Evolutionary conservation across 768 basidiomycete genomes (phyloP).

Genomic region (Lentinula sp.): DNA sequence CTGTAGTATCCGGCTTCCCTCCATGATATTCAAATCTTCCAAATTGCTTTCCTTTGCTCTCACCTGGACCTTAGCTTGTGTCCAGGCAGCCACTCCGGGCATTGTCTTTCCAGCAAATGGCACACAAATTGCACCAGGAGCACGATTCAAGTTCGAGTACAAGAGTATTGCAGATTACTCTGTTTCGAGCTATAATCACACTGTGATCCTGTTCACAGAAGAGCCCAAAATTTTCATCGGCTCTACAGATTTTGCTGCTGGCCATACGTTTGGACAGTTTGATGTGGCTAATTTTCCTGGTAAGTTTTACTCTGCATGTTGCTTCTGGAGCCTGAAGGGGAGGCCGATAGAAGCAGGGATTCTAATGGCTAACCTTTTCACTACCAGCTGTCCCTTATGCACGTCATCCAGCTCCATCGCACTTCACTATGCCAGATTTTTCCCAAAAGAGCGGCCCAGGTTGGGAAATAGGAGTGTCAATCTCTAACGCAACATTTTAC

Average conservation of each 20-base stretch:
- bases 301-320: slow-evolving; percentile 7
- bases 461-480: slow-evolving; percentile 19
- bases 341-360: background rate
- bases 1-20: too few species aligned
- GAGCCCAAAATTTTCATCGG: slow-evolving; percentile 9
- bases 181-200: slow-evolving; percentile 24
- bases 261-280: slow-evolving; percentile 27
- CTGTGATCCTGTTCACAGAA: slow-evolving; percentile 22
- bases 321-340: background rate
- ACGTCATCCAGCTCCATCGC: slow-evolving; percentile 21
- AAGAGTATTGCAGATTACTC: slow-evolving; percentile 24
- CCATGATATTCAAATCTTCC: too few species aligned
- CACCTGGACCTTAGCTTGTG: background rate
- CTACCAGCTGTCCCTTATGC: slow-evolving; percentile 23
- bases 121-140: slow-evolving; percentile 21
- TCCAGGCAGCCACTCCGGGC: slow-evolving; percentile 14
- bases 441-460: slow-evolving; percentile 20
- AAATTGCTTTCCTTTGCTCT: background rate
- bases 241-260: slow-evolving; percentile 15
- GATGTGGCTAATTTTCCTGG: slow-evolving; percentile 26
- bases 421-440: slow-evolving; percentile 30
- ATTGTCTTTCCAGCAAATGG: slow-evolving; percentile 14
- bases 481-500: slow-evolving; percentile 18
- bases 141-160: slow-evolving; percentile 24
- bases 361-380: background rate